These are phyloP conservation scores for Bryopsis sp. DNA, from an alignment of 139 green algal species.

Conservation along the genomic window DNA sequence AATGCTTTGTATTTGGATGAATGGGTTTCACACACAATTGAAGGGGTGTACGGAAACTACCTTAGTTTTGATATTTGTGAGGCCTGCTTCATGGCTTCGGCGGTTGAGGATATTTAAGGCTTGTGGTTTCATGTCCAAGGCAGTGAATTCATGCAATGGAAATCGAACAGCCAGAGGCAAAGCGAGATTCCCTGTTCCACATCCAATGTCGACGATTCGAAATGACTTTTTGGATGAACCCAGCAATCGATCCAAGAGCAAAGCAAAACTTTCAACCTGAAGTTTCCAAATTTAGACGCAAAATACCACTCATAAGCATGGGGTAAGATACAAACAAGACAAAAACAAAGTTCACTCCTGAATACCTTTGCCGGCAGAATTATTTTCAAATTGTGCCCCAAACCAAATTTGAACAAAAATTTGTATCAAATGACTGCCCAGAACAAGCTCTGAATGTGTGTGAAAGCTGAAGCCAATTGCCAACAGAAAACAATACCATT, in stretches of 20 bases:
- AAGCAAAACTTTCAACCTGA: slow-evolving; percentile 54
- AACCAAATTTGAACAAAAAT: too few species aligned
- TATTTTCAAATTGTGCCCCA: too few species aligned
- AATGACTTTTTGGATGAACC: neutral
- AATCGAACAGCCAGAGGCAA: slow-evolving; percentile 52
- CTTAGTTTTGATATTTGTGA: slow-evolving; percentile 36
- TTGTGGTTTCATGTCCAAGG: slow-evolving; percentile 60
- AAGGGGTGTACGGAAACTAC: neutral
- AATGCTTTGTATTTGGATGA: neutral
- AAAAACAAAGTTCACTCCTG: too few species aligned
- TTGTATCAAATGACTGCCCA: too few species aligned
- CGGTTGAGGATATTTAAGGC: slow-evolving; percentile 41
- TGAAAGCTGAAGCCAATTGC: too few species aligned
- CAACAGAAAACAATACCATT: too few species aligned
- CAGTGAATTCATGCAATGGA: slow-evolving; percentile 42
- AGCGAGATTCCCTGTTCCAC: slow-evolving; percentile 51
- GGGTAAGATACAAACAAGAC: too few species aligned
- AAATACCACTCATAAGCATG: too few species aligned
- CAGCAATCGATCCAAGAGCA: slow-evolving; percentile 36
- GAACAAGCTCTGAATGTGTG: too few species aligned
- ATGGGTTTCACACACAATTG: neutral
- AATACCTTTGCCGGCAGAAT: too few species aligned
- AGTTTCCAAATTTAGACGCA: too few species aligned
- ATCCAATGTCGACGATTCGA: slow-evolving; percentile 64
- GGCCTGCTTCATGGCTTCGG: slow-evolving; percentile 30